A percentile compares a stretch with the other conserved stretches of the same genome.
phyloP scores from a whole-genome alignment of 768 basidiomycete genomes.

The Boletus rufocinnamomeus region DNA sequence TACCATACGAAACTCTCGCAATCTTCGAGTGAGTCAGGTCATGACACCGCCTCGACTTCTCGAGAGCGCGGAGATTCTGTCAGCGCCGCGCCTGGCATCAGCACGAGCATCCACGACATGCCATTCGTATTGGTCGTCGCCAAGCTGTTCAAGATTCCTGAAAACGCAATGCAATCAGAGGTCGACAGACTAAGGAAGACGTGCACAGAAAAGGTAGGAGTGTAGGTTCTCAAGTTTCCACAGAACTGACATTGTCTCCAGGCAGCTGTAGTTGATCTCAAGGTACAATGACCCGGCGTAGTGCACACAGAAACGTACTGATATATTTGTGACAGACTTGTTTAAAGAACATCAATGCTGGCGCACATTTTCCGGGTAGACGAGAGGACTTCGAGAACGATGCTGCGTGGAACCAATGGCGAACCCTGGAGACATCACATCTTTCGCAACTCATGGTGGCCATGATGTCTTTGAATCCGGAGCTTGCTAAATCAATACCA shows the following conservation, averaged over 20 bases:
- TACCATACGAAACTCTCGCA: slow-evolving; percentile 81
- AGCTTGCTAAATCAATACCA: slow-evolving; percentile 77
- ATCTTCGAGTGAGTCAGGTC: slow-evolving; percentile 62
- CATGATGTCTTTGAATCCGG: slow-evolving; percentile 85
- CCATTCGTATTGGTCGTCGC: slow-evolving; percentile 69
- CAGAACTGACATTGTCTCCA: slow-evolving; percentile 30
- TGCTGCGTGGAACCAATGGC: slow-evolving; percentile 84
- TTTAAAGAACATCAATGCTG: slow-evolving; percentile 87
- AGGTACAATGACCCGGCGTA: slow-evolving; percentile 47
- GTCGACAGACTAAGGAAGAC: slow-evolving; percentile 62
- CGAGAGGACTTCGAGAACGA: slow-evolving; percentile 86
- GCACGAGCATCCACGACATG: slow-evolving; percentile 70
- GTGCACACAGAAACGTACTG: slow-evolving; percentile 1
- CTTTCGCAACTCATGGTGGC: slow-evolving; percentile 86
- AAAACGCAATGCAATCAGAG: slow-evolving; percentile 68
- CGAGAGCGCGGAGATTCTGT: slow-evolving; percentile 56
- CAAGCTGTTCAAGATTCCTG: slow-evolving; percentile 71
- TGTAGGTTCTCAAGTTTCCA: neutral
- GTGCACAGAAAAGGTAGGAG: slow-evolving; percentile 73
- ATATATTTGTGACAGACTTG: slow-evolving; percentile 53
- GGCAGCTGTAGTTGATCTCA: slow-evolving; percentile 86
- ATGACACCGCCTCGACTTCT: slow-evolving; percentile 61
- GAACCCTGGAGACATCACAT: slow-evolving; percentile 74
- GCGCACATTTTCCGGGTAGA: slow-evolving; percentile 79
- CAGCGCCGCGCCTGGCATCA: slow-evolving; percentile 38